Evolutionary conservation across 2,329 filamentous ascomycete species (phyloP).

Genomic region (Calonectria pseudoreteaudii): DNA sequence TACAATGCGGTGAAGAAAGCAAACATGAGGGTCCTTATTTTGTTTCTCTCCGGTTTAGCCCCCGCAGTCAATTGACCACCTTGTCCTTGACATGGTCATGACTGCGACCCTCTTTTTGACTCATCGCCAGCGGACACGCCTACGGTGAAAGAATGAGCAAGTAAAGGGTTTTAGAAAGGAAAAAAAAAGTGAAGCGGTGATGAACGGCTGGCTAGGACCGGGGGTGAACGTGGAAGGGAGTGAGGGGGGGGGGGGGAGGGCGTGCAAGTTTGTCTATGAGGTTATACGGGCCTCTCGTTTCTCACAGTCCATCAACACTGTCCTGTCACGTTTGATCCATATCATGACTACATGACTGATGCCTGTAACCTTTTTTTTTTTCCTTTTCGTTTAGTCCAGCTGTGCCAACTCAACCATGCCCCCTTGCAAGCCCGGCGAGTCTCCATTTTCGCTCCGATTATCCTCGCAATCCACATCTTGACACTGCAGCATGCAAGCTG

Average conservation of each 20-base stretch:
- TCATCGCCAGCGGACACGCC: slow-evolving; percentile 5
- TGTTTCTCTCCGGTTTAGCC: neutral
- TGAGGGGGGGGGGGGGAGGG: neutral
- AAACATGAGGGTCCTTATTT: slow-evolving; percentile 2
- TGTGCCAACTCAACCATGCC: slow-evolving; percentile 16
- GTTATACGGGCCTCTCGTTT: neutral
- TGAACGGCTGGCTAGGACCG: neutral
- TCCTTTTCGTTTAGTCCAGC: neutral
- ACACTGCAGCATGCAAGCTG: slow-evolving; percentile 1
- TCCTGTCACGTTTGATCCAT: neutral
- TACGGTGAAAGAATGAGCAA: slow-evolving; percentile 6
- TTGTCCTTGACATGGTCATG: neutral
- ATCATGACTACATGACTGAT: neutral
- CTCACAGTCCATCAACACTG: slow-evolving; percentile 18
- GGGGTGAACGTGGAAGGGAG: neutral
- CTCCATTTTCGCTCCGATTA: slow-evolving; percentile 4
- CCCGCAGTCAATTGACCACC: neutral
- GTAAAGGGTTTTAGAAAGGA: too few relatives aligned
- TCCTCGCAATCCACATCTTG: slow-evolving; percentile 6
- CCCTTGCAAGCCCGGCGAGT: neutral
- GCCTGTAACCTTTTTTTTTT: neutral
- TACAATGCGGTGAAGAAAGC: slow-evolving; percentile 13
- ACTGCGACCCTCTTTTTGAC: slow-evolving; percentile 14
- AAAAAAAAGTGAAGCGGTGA: slow-evolving; percentile 18
- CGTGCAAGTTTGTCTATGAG: slow-evolving; percentile 8